Evolutionary conservation across 2,329 filamentous ascomycete species (phyloP).

Genomic region (Pyricularia pennisetigena): DNA sequence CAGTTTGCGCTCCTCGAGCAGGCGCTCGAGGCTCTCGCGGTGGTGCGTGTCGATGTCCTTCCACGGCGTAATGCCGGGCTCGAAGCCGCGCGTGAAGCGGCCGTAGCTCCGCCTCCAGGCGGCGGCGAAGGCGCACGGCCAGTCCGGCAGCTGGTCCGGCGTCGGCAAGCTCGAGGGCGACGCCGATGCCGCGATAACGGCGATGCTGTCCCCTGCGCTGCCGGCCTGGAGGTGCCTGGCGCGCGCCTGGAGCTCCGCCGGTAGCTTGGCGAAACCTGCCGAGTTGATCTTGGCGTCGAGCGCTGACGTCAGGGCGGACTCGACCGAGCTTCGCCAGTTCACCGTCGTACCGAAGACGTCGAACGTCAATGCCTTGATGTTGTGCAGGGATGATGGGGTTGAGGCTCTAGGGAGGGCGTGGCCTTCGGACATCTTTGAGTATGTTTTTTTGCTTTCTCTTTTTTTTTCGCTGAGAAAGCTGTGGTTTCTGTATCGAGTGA

Average conservation of each 20-base stretch:
- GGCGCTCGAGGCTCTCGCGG: conserved; percentile 45
- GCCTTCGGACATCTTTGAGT: neutral
- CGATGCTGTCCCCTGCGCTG: neutral
- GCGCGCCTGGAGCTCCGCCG: conserved; percentile 33
- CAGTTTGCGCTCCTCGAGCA: conserved; percentile 48
- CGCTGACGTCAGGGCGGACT: conserved; percentile 42
- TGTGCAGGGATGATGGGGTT: neutral
- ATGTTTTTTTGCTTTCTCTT: neutral
- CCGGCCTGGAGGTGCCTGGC: conserved; percentile 30
- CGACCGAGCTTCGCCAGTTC: conserved; percentile 64
- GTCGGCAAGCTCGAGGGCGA: neutral
- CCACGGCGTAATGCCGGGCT: conserved; percentile 39
- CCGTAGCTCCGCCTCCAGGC: conserved; percentile 60
- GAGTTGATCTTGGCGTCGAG: conserved; percentile 38
- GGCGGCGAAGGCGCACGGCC: conserved; percentile 53
- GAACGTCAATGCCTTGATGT: conserved; percentile 54
- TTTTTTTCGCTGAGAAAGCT: neutral
- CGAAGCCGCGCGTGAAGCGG: conserved; percentile 45
- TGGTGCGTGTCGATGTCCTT: conserved; percentile 67
- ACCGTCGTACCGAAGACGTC: conserved; percentile 77
- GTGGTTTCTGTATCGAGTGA: neutral
- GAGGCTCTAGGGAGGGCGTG: neutral
- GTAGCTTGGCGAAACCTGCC: conserved; percentile 30
- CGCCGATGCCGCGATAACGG: neutral
- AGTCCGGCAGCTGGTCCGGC: conserved; percentile 22